Base-by-base conservation (phyloP, 495 filamentous ascomycete species). In the Hypoxylon trugodes region DNA sequence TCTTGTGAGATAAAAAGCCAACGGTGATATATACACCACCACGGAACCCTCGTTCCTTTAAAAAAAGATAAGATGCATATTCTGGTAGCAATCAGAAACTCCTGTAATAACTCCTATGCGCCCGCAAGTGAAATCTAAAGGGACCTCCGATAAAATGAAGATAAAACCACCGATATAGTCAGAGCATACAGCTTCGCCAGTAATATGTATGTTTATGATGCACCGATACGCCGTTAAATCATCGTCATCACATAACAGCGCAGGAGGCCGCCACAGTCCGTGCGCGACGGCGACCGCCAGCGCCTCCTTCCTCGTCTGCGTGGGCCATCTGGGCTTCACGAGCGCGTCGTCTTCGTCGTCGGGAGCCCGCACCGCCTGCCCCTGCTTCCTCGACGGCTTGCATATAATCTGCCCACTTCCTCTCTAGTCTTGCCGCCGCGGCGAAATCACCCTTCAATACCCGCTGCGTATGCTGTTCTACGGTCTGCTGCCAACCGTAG, bases 371-470 rank as follows among this genome's bases (percentile, higher is more conserved):
- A 0, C 85, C 87, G 1, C 67, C 80, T 1, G 82, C 84, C 0
- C 89, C 91, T 0, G 89, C 91, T 69, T 97, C 96, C 66, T 97
- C 90, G 18, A 83, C 89, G 4, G 90, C 87, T 75, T 94, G 89
- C 95, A 97, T 98, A 63, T 92, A 94, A 26, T 96, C 89, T 0
- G 88, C 91, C 95, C 95, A 98, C 76, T 93, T 96, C 45, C 85
- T 80, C 76, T 97, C 93, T 16, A 98, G 78, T 9, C 89, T 78
- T 28, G 78, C 76, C 1, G 95, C 95, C 2, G 89, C 78, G 0
- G 76, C 74, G 18, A 90, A 79, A 50, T 96, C 89, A 1, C 92
- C 91, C 13, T 84, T 78, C 25, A 96, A 74, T 0, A 97, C 90
- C 2, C 93, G 85, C 72, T 92, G 90, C 41, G 84, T 93, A 73